Base-by-base conservation (phyloP, 2,329 filamentous ascomycete genomes). In the Xylariaceae sp. region DNA sequence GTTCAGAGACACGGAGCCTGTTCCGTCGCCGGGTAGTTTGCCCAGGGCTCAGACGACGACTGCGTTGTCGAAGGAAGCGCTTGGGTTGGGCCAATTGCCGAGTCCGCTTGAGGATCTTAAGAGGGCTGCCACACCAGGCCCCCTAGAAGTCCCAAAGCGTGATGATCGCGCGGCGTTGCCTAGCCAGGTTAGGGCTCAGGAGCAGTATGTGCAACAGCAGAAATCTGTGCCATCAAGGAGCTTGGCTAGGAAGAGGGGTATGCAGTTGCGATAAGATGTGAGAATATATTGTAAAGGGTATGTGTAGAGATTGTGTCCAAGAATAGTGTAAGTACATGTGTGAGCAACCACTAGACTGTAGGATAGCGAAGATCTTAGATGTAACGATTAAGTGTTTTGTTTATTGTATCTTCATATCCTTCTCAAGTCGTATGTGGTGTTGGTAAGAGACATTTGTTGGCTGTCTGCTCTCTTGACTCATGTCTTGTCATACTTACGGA, bases 121-220 rank as follows among this genome's bases (percentile, higher is more conserved):
- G 6, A 6, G n/a, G 5, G 32, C 45, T 27, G 39, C 35, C 6
- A 19, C 35, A 15, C 15, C 33, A 36, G 5, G 33, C 5, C 33
- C 33, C 12, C 33, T 12, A 36, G 33, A 36, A 5, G 9, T 5
- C 22, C 4, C 22, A 27, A 27, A 7, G 22, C 22, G 5, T 43
- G 18, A 36, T 33, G 15, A 35, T 38, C 12, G 56, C 50, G 15
- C 52, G 52, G 9, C 3, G 6, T 43, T 62, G 22, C 60, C 60
- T 6, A 62, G 58, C n/a, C 60, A 54, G 48, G 33, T 36, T 12
- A 14, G 15, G 33, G 4, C 10, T 12, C 33, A 36, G 33, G 33
- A 14, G 33, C 33, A 36, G 33, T 5, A 14, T 36, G 9, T 4
- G 33, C 33, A 36, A 14, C 33, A 36, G 12, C 33, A 12, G 33